A percentile compares a stretch with the other conserved stretches of the same genome.
Evolutionary conservation across 2,329 filamentous ascomycete species (phyloP).

Genomic region (Biscogniauxia mediterranea): DNA sequence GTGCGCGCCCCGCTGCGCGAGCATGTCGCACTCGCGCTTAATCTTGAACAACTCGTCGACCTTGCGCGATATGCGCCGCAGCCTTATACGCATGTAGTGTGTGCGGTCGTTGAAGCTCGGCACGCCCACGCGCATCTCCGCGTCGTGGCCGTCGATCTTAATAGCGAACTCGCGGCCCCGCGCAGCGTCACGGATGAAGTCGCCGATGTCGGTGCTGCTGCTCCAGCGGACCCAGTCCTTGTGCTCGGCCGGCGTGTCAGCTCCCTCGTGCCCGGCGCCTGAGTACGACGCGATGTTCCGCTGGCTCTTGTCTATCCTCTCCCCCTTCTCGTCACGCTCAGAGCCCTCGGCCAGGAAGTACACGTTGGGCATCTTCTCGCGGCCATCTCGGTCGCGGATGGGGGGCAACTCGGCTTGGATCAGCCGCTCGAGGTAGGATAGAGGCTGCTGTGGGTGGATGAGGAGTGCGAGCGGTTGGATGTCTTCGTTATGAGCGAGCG

Average conservation of each 20-base stretch:
- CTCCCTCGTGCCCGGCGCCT: slow-evolving; percentile 63
- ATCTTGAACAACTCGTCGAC: slow-evolving; percentile 69
- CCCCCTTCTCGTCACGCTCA: slow-evolving; percentile 54
- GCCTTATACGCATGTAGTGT: slow-evolving; percentile 75
- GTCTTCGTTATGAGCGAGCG: slow-evolving; percentile 56
- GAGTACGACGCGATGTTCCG: slow-evolving; percentile 66
- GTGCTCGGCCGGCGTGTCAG: slow-evolving; percentile 40
- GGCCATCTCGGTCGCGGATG: slow-evolving; percentile 59
- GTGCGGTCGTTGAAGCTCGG: slow-evolving; percentile 90
- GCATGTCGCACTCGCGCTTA: slow-evolving; percentile 76
- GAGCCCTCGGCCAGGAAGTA: slow-evolving; percentile 79
- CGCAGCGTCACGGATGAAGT: slow-evolving; percentile 89
- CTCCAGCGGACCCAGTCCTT: slow-evolving; percentile 83
- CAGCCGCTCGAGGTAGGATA: slow-evolving; percentile 85
- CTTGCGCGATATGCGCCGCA: slow-evolving; percentile 68
- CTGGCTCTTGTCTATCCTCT: slow-evolving; percentile 31
- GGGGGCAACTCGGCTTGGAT: slow-evolving; percentile 84
- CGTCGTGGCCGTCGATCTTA: slow-evolving; percentile 66
- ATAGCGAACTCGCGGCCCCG: slow-evolving; percentile 82
- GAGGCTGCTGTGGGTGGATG: slow-evolving; percentile 83
- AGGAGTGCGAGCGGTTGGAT: slow-evolving; percentile 84
- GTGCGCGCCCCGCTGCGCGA: slow-evolving; percentile 77
- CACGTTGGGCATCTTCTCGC: slow-evolving; percentile 70
- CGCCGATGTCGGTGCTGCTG: slow-evolving; percentile 83
- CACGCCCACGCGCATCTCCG: slow-evolving; percentile 73